Evolutionary conservation across 495 filamentous ascomycete genomes (phyloP).

Genomic region (Daldinia concentrica): DNA sequence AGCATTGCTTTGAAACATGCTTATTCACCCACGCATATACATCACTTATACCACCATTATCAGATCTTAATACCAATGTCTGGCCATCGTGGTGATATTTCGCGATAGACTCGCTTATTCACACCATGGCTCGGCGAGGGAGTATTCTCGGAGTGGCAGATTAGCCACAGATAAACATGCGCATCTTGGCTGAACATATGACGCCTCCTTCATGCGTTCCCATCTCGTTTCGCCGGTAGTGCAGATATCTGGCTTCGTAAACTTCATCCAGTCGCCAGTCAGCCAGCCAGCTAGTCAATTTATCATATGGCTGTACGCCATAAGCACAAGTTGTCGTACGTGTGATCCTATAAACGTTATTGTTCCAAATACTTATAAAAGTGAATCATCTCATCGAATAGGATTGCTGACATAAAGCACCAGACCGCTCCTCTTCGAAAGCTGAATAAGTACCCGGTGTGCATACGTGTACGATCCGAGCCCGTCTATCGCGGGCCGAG

Average conservation of each 20-base stretch:
- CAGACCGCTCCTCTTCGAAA: neutral
- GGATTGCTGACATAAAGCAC: neutral
- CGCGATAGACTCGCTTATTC: neutral
- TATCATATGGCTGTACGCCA: neutral
- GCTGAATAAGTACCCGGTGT: neutral
- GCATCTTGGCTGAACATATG: neutral
- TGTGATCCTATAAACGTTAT: neutral
- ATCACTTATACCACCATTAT: neutral
- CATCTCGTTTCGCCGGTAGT: neutral
- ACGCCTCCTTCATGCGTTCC: neutral
- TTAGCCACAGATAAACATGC: neutral
- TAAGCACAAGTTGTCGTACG: neutral
- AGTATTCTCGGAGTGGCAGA: neutral
- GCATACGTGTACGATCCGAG: neutral
- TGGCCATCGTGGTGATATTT: neutral
- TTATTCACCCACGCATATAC: neutral
- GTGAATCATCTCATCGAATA: neutral
- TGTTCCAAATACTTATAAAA: neutral
- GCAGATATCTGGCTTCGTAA: neutral
- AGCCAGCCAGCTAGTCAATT: neutral
- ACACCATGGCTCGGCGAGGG: neutral
- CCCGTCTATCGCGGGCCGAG: neutral
- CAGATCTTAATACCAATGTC: neutral
- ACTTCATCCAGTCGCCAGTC: neutral
- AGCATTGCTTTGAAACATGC: neutral